Conservation (phyloP, 352 stramenopile genomes). For the Phytophthora meadii region DNA sequence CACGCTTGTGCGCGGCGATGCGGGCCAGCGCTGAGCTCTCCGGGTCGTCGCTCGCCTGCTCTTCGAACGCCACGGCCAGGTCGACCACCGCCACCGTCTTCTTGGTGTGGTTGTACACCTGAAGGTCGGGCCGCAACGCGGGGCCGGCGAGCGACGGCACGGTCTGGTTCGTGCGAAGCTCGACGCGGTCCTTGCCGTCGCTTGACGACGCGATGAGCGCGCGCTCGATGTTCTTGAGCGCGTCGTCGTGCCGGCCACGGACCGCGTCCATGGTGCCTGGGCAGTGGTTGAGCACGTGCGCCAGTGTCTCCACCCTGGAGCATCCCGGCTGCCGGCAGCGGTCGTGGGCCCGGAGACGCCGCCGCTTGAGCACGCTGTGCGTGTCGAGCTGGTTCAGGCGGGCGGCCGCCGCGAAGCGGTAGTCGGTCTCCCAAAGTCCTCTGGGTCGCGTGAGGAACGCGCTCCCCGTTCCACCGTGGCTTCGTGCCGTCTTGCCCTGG, state of each 20-base stretch:
- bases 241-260: slow-evolving; percentile 14
- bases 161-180: slow-evolving; percentile 20
- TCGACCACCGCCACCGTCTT: background rate
- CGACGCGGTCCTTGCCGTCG: background rate
- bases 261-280: slow-evolving; percentile 11
- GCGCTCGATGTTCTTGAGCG: slow-evolving; percentile 20
- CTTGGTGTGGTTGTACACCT: slow-evolving; percentile 3
- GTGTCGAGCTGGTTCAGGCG: slow-evolving; percentile 22
- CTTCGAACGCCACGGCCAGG: background rate
- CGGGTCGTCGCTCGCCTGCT: background rate
- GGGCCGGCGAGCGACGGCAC: slow-evolving; percentile 2
- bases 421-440: slow-evolving; percentile 21
- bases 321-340: slow-evolving; percentile 8
- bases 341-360: slow-evolving; percentile 3
- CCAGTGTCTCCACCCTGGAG: slow-evolving; percentile 4
- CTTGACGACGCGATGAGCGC: slow-evolving; percentile 1
- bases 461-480: too few species aligned
- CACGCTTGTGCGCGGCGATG: background rate
- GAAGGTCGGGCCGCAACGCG: slow-evolving; percentile 18
- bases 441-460: slow-evolving; percentile 16
- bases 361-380: slow-evolving; percentile 8
- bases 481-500: slow-evolving; percentile 14
- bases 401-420: slow-evolving; percentile 19
- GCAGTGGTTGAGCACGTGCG: slow-evolving; percentile 24
- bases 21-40: background rate